Evolutionary conservation across 345 rosid genomes (phyloP), one percentile per base, ranked within the genome.

Genomic region (Linum trigynum): DNA sequence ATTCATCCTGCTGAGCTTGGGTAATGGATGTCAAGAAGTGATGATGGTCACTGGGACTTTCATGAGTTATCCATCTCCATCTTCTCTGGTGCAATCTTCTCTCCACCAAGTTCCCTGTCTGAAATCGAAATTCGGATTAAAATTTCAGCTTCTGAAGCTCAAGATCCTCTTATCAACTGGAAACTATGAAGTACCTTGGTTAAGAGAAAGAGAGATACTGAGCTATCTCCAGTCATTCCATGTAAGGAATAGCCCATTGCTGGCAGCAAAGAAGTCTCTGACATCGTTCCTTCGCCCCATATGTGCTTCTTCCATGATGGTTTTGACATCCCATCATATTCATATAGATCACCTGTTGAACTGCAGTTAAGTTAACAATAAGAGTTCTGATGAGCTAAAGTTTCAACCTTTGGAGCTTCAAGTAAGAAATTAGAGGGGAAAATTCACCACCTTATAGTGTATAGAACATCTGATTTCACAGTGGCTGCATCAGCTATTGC

Each of bases 231-330:
- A 38, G 39, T 68, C 68, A 67, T 55, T 51, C 85, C 84, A 59
- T 70, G 76, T 38, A 79, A 10, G 12, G 84, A 62, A 74, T 66
- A 78, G 5, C 89, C 92, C 38, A 16, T 65, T 43, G 80, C 59
- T 14, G 82, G 79, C 55, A 67, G 43, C 62, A 86, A 74, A 62
- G 78, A 75, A 64, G 76, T 71, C 67, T 79, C 78, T 43, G 63
- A 70, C 7, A 50, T 66, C 71, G 57, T 71, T 67, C 75, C 80
- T 67, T 78, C 79, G 64, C 66, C 74, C 80, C 77, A 74, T 67
- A 86, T 72, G 64, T 84, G 88, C 80, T 85, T 87, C 82, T 78
- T 84, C 92, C 92, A 87, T 17, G 87, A 73, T n/a, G 92, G 90
- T 65, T 71, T 83, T 9, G 90, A 81, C 74, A 72, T 77, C 72